phyloP scores from a whole-genome alignment of 495 filamentous ascomycete genomes.

The Aspergillus baeticus region DNA sequence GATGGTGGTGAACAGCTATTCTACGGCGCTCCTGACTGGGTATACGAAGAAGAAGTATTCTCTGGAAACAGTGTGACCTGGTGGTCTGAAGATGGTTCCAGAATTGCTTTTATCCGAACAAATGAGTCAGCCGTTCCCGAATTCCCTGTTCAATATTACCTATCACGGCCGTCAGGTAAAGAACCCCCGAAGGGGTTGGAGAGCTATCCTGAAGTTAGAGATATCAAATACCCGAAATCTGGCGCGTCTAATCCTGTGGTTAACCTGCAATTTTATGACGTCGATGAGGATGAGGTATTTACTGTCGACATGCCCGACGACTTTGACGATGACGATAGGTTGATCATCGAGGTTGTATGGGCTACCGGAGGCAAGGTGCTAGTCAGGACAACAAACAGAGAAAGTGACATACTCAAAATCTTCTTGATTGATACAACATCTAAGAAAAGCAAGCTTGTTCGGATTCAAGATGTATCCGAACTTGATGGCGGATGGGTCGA shows the following conservation, averaged over 20 bases:
- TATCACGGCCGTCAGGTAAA: constrained; percentile 81
- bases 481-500: constrained; percentile 98
- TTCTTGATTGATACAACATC: constrained; percentile 78
- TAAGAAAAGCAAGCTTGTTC: constrained; percentile 75
- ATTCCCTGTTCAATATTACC: constrained; percentile 91
- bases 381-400: constrained; percentile 88
- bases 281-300: constrained; percentile 76
- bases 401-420: constrained; percentile 85
- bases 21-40: constrained; percentile 98
- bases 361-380: constrained; percentile 74
- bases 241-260: constrained; percentile 92
- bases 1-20: constrained; percentile 87
- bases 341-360: constrained; percentile 95
- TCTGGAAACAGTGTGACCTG: constrained; percentile 78
- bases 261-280: constrained; percentile 82
- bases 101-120: constrained; percentile 85
- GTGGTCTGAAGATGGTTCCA: constrained; percentile 89
- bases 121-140: constrained; percentile 91
- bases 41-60: constrained; percentile 97
- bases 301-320: constrained; percentile 72
- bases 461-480: constrained; percentile 71
- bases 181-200: constrained; percentile 71
- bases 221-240: constrained; percentile 97
- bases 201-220: constrained; percentile 82
- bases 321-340: constrained; percentile 75